Conservation (phyloP, 2,329 filamentous ascomycete species). For the Cytospora mali region DNA sequence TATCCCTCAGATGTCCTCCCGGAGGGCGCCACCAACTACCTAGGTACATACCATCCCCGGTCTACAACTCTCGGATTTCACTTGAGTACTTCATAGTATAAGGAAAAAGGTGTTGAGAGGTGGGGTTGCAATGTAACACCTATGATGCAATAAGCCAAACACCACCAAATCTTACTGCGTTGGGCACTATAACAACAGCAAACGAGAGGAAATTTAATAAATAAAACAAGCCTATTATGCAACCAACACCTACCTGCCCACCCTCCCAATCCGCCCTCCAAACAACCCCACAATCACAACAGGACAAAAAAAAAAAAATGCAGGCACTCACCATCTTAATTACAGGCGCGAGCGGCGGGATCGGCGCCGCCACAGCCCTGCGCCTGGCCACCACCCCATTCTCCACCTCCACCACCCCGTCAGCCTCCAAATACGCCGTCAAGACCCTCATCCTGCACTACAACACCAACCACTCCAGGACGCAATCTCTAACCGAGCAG, state of each 20-base stretch:
- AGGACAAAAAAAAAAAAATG: neutral
- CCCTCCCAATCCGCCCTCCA: neutral
- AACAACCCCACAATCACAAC: neutral
- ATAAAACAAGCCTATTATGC: neutral
- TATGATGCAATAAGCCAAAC: constrained; percentile 7
- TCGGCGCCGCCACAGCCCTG: constrained; percentile 23
- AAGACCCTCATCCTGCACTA: constrained; percentile 23
- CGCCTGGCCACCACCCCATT: constrained; percentile 7
- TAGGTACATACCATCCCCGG: too few relatives aligned
- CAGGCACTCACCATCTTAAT: neutral
- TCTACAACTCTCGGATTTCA: neutral
- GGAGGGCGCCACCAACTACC: neutral
- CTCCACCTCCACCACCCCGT: neutral
- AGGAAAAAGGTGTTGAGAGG: neutral
- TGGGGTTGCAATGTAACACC: neutral
- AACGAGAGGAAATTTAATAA: too few relatives aligned
- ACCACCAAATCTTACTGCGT: neutral
- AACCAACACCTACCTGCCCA: neutral
- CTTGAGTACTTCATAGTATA: neutral
- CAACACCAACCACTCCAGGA: constrained; percentile 6
- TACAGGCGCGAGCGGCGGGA: constrained; percentile 20
- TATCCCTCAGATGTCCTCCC: neutral
- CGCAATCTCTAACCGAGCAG: constrained; percentile 6
- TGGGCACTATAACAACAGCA: too few relatives aligned
- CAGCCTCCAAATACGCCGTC: constrained; percentile 11